phyloP scores from a whole-genome alignment of 768 basidiomycete species.

The Collybia mongolica region DNA sequence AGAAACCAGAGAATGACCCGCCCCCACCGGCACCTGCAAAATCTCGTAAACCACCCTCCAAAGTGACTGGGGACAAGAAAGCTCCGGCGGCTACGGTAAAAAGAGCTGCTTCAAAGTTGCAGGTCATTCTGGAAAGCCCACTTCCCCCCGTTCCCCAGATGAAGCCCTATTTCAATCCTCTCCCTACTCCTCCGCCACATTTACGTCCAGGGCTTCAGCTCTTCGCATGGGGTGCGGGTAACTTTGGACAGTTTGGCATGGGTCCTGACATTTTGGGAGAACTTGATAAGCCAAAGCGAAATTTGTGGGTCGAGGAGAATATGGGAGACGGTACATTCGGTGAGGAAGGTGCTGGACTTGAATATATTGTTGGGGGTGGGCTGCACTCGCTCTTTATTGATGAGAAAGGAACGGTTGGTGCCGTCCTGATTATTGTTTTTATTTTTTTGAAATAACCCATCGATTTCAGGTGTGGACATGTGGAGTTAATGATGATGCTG shows the following conservation, averaged over 20 bases:
- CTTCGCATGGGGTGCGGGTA: slow-evolving; percentile 90
- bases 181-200: slow-evolving; percentile 58
- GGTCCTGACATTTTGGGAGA: slow-evolving; percentile 75
- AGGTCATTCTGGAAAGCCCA: slow-evolving; percentile 26
- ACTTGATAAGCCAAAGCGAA: slow-evolving; percentile 73
- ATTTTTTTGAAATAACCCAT: background rate
- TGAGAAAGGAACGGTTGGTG: slow-evolving; percentile 83
- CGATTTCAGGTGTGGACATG: slow-evolving; percentile 75
- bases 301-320: slow-evolving; percentile 73
- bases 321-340: slow-evolving; percentile 74
- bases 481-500: slow-evolving; percentile 87
- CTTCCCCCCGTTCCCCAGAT: slow-evolving; percentile 35
- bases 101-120: slow-evolving; percentile 13
- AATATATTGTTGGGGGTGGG: slow-evolving; percentile 79
- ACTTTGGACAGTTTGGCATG: slow-evolving; percentile 95
- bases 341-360: slow-evolving; percentile 73
- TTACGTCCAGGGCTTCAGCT: slow-evolving; percentile 67
- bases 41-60: slow-evolving; percentile 21
- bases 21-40: slow-evolving; percentile 26
- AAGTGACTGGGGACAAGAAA: slow-evolving; percentile 21
- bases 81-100: slow-evolving; percentile 5
- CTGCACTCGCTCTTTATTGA: slow-evolving; percentile 89
- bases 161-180: slow-evolving; percentile 63
- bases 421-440: background rate
- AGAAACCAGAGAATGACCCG: slow-evolving; percentile 44